A percentile compares a stretch with the other conserved stretches of the same genome.
Evolutionary conservation across 257 asterid genomes (phyloP).

Genomic region (Scutellaria minor): DNA sequence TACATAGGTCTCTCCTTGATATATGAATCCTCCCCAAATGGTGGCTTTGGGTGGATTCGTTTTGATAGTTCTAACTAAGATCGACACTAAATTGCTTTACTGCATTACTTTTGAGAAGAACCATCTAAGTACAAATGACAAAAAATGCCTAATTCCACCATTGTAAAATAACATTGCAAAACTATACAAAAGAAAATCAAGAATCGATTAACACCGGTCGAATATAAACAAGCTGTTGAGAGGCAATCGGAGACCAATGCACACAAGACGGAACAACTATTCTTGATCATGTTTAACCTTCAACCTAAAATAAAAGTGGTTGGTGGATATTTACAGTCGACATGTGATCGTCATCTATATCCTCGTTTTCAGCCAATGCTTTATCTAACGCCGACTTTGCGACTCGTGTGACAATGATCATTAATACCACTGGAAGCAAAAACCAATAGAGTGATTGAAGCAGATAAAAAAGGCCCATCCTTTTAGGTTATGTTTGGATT

Average conservation of each 20-base stretch:
- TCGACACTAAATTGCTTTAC: no score
- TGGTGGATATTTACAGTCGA: conserved; percentile 45
- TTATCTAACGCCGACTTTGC: conserved; percentile 68
- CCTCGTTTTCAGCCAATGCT: conserved; percentile 73
- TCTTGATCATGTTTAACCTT: conserved; percentile 51
- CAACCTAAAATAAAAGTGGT: conserved; percentile 64
- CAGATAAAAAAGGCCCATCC: no score
- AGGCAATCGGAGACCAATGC: conserved; percentile 40
- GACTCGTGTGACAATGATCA: conserved; percentile 66
- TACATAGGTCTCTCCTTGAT: no score
- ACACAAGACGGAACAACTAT: conserved; percentile 43
- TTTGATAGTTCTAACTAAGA: no score
- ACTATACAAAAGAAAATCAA: conserved; percentile 56
- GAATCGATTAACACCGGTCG: conserved; percentile 33
- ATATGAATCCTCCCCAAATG: no score
- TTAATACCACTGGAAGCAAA: conserved; percentile 55
- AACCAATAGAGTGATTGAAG: not conserved
- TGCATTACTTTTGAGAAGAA: not conserved
- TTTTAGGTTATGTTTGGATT: not conserved
- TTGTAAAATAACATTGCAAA: not conserved
- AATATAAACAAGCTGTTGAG: not conserved
- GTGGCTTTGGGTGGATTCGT: no score
- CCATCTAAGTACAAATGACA: not conserved
- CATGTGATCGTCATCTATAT: conserved; percentile 32
- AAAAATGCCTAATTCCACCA: not conserved